A percentile compares a stretch with the other conserved stretches of the same genome.
Evolutionary conservation across 2,329 filamentous ascomycete species (phyloP).

Genomic region (Torrubiella hemipterigena): DNA sequence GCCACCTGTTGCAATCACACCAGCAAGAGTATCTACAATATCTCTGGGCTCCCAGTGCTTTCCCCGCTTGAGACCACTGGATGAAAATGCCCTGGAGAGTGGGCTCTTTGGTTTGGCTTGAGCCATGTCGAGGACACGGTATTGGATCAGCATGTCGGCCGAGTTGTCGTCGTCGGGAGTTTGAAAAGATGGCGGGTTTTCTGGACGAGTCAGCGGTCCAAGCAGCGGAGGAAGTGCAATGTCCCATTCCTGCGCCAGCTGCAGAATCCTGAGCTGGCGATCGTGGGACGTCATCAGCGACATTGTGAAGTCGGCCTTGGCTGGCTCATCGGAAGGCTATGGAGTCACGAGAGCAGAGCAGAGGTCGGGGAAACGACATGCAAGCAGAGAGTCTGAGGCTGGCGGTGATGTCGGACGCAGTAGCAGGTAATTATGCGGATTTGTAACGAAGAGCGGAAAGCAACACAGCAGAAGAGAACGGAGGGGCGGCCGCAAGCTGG

Average conservation of each 20-base stretch:
- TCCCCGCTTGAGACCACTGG: conserved; percentile 27
- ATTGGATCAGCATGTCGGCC: conserved; percentile 43
- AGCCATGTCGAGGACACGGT: conserved; percentile 23
- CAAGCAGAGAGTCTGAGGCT: no score
- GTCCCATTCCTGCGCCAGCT: conserved; percentile 38
- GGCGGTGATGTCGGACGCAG: no score
- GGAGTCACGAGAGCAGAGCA: no score
- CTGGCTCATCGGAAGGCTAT: no score
- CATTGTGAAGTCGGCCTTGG: no score
- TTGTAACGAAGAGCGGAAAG: no score
- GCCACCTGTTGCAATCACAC: conserved; percentile 35
- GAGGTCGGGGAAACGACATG: no score
- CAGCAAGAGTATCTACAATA: conserved; percentile 37
- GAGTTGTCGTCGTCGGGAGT: conserved; percentile 35
- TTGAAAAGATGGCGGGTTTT: conserved; percentile 28
- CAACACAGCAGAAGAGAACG: no score
- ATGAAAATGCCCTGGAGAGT: conserved; percentile 25
- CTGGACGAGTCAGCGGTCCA: conserved; percentile 27
- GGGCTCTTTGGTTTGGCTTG: conserved; percentile 25
- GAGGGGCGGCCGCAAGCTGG: no score
- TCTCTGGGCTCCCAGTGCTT: conserved; percentile 41
- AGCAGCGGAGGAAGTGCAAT: conserved; percentile 28
- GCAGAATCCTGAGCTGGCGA: conserved; percentile 34
- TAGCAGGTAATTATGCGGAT: no score
- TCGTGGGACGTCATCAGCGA: no score